A percentile compares a stretch with the other conserved stretches of the same genome.
These are phyloP conservation scores for Trametes punicea DNA, from an alignment of 768 basidiomycete genomes.

Conservation along the genomic window DNA sequence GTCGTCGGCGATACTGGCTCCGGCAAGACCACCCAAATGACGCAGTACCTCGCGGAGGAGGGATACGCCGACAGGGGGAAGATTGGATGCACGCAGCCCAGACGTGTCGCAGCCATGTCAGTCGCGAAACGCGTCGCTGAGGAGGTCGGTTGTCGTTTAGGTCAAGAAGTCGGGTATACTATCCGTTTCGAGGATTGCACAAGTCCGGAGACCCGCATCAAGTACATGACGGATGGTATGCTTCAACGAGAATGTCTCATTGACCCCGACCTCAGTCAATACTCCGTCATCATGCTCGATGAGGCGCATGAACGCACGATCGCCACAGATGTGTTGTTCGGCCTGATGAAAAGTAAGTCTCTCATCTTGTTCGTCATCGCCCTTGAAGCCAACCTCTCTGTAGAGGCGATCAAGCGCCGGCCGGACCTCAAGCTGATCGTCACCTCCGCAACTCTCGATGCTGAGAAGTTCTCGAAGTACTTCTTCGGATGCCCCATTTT, in stretches of 20 bases:
- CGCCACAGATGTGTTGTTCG: constrained; percentile 97
- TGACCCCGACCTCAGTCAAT: constrained; percentile 89
- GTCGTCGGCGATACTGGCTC: constrained; percentile 99
- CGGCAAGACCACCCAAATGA: constrained; percentile 99
- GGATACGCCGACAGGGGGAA: constrained; percentile 88
- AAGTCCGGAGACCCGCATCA: constrained; percentile 97
- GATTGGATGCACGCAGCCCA: constrained; percentile 97
- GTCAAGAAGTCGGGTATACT: constrained; percentile 97
- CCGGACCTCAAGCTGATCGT: constrained; percentile 97
- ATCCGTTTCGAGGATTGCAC: constrained; percentile 99
- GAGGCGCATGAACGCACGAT: constrained; percentile 99
- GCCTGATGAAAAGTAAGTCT: constrained; percentile 83
- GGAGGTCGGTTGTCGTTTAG: constrained; percentile 96
- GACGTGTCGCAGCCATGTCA: constrained; percentile 99
- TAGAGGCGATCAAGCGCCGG: constrained; percentile 92
- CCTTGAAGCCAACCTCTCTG: background rate
- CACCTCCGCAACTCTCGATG: constrained; percentile 97
- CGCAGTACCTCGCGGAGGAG: constrained; percentile 93
- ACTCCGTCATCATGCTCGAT: constrained; percentile 96
- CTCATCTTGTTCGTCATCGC: constrained; percentile 19
- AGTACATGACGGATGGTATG: constrained; percentile 99
- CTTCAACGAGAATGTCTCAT: constrained; percentile 94
- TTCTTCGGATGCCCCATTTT: constrained; percentile 99
- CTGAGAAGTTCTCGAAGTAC: constrained; percentile 99
- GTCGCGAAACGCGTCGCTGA: constrained; percentile 98